Conservation (phyloP, 2,329 filamentous ascomycete genomes). For the Thielaviopsis punctulata region DNA sequence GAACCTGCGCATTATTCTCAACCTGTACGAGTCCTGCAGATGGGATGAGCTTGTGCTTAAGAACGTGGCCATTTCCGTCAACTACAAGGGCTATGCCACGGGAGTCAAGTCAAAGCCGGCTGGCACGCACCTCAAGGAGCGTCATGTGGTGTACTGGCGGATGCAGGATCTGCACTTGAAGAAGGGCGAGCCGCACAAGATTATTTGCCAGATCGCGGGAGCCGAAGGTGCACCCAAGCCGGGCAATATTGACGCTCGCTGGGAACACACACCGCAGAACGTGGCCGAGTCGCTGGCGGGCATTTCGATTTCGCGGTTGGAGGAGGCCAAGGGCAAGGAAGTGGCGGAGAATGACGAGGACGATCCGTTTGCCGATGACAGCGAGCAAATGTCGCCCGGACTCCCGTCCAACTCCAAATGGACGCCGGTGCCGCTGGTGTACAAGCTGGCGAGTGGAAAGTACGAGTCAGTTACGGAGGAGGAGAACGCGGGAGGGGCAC, state of each 20-base stretch:
- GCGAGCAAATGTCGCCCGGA: constrained; percentile 13
- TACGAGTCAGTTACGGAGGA: constrained; percentile 38
- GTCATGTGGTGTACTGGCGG: constrained; percentile 64
- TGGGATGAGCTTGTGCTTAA: constrained; percentile 25
- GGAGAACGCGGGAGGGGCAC: constrained; percentile 16
- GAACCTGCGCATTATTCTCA: constrained; percentile 52
- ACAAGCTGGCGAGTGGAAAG: constrained; percentile 57
- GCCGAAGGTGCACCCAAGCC: constrained; percentile 56
- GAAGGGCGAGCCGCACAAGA: constrained; percentile 45
- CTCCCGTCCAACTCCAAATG: constrained; percentile 28
- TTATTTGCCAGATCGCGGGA: constrained; percentile 63
- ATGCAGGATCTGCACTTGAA: constrained; percentile 44
- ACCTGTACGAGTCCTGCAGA: neutral
- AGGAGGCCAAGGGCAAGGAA: constrained; percentile 36
- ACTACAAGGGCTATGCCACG: constrained; percentile 49
- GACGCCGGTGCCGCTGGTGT: constrained; percentile 47
- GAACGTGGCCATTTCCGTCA: constrained; percentile 59
- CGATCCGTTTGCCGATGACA: constrained; percentile 52
- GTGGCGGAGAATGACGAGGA: constrained; percentile 14
- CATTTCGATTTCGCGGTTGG: constrained; percentile 44
- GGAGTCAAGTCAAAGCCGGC: constrained; percentile 61
- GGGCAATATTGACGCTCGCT: constrained; percentile 66
- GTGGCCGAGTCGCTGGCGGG: constrained; percentile 24
- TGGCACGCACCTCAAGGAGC: constrained; percentile 64
- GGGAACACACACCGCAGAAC: constrained; percentile 37